Evolutionary conservation across 2,329 filamentous ascomycete genomes (phyloP), one percentile per base, ranked within the genome.

Genomic region (Ilyonectria robusta): DNA sequence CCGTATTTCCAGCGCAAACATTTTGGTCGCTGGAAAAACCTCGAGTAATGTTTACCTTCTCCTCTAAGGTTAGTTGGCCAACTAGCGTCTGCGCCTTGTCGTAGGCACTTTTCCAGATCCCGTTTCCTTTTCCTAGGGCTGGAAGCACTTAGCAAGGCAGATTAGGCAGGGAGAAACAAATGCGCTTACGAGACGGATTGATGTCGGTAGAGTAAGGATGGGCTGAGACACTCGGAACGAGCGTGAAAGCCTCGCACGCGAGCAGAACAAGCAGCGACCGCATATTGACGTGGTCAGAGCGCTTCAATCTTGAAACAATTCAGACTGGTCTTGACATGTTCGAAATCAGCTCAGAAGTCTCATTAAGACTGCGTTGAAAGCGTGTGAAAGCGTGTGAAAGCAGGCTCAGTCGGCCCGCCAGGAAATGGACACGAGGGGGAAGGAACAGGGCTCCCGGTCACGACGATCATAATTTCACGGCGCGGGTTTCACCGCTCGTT

Each of bases 61-160:
- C 91, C 13, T 90, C 89, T 2, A 92, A 78, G 0, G 90, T 92
- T 86, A 93, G 88, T 58, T 87, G 85, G 31, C 81, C 80, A 10
- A 92, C 90, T 2, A 93, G 78, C 1, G 40, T n/a, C 15, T n/a
- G 15, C 15, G 40, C 40, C n/a, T 42, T 42, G 2, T 42, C 40
- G 8, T 42, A 42, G 40, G 40, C 15, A n/a, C 17, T 42, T 8
- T 82, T 81, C 91, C 91, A 93, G 31, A 63, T 65, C 1, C 81
- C 83, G 54, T 31, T 68, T 3, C 70, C 72, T 2, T 29, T 17
- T 9, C 64, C 69, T 54, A 42, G 35, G 5, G 71, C 69, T 75
- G 62, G 21, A 26, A 8, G 51, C 17, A 11, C 11, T 42, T 31
- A 26, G 3, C 8, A n/a, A 8, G 19, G 3, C 21, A 35, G 6